phyloP scores from a whole-genome alignment of 2,329 filamentous ascomycete genomes.

The Diplodia intermedia region DNA sequence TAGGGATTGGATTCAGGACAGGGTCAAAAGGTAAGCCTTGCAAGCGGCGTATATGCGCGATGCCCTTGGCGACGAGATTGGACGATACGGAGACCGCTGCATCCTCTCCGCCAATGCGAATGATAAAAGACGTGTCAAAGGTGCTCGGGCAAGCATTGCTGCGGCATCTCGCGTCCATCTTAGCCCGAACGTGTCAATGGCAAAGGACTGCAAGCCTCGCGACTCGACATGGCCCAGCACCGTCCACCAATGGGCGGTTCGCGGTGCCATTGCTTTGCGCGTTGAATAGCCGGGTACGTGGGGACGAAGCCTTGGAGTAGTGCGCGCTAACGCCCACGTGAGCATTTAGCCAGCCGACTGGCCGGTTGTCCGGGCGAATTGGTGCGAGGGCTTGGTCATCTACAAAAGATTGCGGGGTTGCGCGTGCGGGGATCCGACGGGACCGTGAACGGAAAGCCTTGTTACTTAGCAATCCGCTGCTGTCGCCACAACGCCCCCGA shows the following conservation, averaged over 20 bases:
- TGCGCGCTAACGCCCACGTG: not conserved
- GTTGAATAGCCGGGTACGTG: constrained; percentile 7
- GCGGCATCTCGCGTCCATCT: not conserved
- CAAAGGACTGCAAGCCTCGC: not conserved
- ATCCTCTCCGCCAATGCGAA: not conserved
- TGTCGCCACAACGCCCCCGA: not conserved
- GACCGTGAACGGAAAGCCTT: not conserved
- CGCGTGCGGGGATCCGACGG: constrained; percentile 15
- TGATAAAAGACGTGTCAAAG: not conserved
- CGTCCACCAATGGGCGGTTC: constrained; percentile 14
- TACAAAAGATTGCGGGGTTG: constrained; percentile 10
- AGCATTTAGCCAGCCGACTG: constrained; percentile 15
- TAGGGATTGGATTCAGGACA: too few species aligned
- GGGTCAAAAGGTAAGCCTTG: not conserved
- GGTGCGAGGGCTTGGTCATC: not conserved
- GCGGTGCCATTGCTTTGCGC: not conserved
- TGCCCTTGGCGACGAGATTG: not conserved
- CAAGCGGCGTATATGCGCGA: not conserved
- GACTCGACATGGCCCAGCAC: too few species aligned
- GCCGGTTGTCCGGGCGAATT: not conserved
- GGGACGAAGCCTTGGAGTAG: not conserved
- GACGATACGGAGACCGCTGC: not conserved
- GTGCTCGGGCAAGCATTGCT: constrained; percentile 2
- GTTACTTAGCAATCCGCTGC: not conserved
- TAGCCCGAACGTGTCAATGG: not conserved